Percentiles rank a stretch among this genome's conserved stretches.
Evolutionary conservation across 345 rosid genomes (phyloP).

Genomic region (Populus euphratica): DNA sequence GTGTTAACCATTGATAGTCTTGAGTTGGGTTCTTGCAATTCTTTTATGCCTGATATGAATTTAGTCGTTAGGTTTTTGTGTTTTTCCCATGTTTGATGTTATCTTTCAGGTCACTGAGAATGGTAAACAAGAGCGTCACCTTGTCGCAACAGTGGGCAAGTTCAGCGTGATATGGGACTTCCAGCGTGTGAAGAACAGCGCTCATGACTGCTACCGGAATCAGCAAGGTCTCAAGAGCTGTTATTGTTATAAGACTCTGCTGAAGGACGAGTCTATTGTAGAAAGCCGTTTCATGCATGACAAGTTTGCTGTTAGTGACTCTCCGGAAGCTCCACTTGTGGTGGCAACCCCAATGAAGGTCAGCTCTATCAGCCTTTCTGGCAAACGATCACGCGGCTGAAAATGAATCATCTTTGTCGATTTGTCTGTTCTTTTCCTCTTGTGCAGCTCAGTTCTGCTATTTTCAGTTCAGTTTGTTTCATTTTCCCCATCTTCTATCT

Average conservation of each 20-base stretch:
- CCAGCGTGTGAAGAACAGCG: slow-evolving; percentile 89
- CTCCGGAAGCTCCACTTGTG: slow-evolving; percentile 94
- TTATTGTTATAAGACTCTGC: slow-evolving; percentile 81
- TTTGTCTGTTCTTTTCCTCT: background rate
- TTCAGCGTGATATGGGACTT: slow-evolving; percentile 98
- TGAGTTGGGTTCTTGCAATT: background rate
- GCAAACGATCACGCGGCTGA: slow-evolving; percentile 37
- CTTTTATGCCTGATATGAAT: background rate
- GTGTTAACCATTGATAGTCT: background rate
- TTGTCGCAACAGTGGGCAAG: slow-evolving; percentile 88
- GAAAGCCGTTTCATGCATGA: slow-evolving; percentile 98
- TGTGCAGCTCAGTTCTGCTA: slow-evolving; percentile 14
- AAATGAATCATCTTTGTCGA: slow-evolving; percentile 5
- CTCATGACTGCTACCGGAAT: slow-evolving; percentile 72
- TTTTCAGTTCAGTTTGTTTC: background rate
- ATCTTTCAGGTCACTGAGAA: slow-evolving; percentile 72
- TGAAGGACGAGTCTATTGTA: slow-evolving; percentile 89
- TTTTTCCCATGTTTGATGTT: background rate
- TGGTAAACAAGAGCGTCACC: slow-evolving; percentile 88
- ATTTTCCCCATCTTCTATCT: background rate
- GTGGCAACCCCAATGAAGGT: slow-evolving; percentile 94
- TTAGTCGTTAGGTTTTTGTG: background rate
- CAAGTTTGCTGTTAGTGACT: slow-evolving; percentile 56
- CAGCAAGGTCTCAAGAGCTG: slow-evolving; percentile 97
- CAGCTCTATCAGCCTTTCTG: slow-evolving; percentile 90